Evolutionary conservation across 768 basidiomycete genomes (phyloP).

Genomic region (Phylloporus arenicola): DNA sequence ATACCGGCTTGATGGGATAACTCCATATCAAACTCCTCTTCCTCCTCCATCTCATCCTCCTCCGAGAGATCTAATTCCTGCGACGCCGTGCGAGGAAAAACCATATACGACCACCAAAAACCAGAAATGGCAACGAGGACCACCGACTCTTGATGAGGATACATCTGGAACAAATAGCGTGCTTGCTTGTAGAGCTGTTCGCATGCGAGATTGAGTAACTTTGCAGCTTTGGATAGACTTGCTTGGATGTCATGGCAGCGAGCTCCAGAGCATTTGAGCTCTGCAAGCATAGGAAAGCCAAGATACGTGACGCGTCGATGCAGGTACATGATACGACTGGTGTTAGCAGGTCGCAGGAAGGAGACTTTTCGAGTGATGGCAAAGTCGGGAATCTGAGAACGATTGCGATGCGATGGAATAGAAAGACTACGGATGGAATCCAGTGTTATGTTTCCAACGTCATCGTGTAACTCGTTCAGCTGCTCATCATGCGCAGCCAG

Average conservation of each 20-base stretch:
- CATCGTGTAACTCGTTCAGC: background rate
- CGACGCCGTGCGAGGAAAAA: too few relatives aligned
- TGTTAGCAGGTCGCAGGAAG: background rate
- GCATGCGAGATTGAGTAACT: background rate
- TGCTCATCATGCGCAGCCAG: background rate
- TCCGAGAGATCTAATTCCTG: too few relatives aligned
- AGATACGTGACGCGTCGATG: background rate
- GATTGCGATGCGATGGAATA: background rate
- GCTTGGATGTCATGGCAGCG: too few relatives aligned
- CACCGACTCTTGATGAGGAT: too few relatives aligned
- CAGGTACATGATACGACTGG: background rate
- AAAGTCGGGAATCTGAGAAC: background rate
- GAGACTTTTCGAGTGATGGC: too few relatives aligned
- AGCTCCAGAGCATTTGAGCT: too few relatives aligned
- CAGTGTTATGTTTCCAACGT: background rate
- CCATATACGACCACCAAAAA: too few relatives aligned
- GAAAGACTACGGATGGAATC: background rate
- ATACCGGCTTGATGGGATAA: too few relatives aligned
- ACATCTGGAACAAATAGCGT: too few relatives aligned
- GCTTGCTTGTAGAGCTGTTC: background rate
- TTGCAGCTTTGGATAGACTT: background rate
- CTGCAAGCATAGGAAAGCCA: background rate
- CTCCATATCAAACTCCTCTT: too few relatives aligned
- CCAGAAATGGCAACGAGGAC: too few relatives aligned
- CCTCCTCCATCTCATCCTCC: background rate